Base-by-base conservation (phyloP, 768 basidiomycete genomes). In the Lyophyllum shimeji region DNA sequence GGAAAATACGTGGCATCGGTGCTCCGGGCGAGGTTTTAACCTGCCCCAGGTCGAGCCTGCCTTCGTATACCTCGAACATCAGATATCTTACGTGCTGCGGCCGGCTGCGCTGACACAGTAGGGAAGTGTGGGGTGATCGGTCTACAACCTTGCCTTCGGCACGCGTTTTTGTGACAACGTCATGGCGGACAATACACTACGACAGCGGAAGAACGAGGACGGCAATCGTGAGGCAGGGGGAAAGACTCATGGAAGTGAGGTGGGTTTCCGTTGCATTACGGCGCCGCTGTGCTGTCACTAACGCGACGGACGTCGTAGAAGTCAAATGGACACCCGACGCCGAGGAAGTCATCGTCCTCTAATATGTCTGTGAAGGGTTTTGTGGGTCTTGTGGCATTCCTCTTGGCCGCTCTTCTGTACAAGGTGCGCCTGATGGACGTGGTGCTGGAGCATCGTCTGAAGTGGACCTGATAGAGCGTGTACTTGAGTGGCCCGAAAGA, bases 1-100 rank as follows among this genome's bases (percentile, higher is more conserved):
- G 56, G 56, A 57, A 48, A 57, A 57, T 57, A 57, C 51, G 56
- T 57, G 56, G 56, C 50, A 33, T 47, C 21, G 18, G 37, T 25
- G 23, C 20, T 39, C 17, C 37, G 23, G 25, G 6, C 4, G 3
- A 37, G 18, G 13, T 48, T 57, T 57, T 43, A 57, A 52, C n/a
- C 24, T 33, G 7, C 7, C 34, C 7, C 12, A 37, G 3, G 15
- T 13, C 34, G 11, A 37, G 6, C 34, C 15, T 17, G 12, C 15
- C 34, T 9, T 37, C 34, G 8, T 37, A 13, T 17, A 37, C 8
- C 34, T 37, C 6, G 34, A 13, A 6, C 15, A 37, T 37, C 34
- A 12, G 6, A 37, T 13, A 37, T 37, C 34, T 12, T 3, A 37
- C 3, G 34, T 3, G 15, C 34, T 37, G 34, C 15, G 34, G 34